Evolutionary conservation across 148 eudicot species (phyloP).

Genomic region (Camellia japonica): DNA sequence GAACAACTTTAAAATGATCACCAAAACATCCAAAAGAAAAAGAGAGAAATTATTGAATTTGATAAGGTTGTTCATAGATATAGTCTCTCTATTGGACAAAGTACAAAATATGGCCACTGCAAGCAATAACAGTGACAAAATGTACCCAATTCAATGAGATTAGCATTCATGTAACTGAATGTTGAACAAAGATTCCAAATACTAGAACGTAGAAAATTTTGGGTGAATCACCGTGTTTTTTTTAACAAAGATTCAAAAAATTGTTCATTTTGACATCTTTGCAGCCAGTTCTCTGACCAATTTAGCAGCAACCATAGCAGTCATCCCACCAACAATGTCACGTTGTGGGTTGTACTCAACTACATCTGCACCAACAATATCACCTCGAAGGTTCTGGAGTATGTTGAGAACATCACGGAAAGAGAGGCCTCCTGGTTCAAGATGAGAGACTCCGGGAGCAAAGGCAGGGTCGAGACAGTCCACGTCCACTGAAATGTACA

Average conservation of each 20-base stretch:
- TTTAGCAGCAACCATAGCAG: constrained; percentile 98
- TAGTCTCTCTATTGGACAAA: neutral
- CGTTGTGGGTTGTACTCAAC: constrained; percentile 98
- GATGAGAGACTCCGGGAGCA: constrained; percentile 95
- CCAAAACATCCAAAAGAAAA: neutral
- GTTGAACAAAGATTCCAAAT: neutral
- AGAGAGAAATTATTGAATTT: neutral
- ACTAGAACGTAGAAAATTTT: neutral
- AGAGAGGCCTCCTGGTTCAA: constrained; percentile 95
- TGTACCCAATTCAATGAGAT: neutral
- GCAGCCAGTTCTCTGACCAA: constrained; percentile 86
- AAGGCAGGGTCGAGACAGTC: constrained; percentile 95
- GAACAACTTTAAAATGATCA: neutral
- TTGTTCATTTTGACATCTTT: constrained; percentile 64
- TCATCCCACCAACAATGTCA: constrained; percentile 96
- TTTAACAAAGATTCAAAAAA: neutral
- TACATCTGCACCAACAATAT: constrained; percentile 89
- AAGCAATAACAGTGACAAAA: neutral
- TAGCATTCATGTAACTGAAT: neutral
- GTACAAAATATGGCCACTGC: neutral
- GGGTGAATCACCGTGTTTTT: neutral
- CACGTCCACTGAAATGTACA: constrained; percentile 80
- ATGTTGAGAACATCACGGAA: constrained; percentile 91
- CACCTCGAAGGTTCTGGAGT: constrained; percentile 82
- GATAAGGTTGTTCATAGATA: too few species aligned